Base-by-base conservation (phyloP, 768 basidiomycete species). In the Tylopilus sp. region DNA sequence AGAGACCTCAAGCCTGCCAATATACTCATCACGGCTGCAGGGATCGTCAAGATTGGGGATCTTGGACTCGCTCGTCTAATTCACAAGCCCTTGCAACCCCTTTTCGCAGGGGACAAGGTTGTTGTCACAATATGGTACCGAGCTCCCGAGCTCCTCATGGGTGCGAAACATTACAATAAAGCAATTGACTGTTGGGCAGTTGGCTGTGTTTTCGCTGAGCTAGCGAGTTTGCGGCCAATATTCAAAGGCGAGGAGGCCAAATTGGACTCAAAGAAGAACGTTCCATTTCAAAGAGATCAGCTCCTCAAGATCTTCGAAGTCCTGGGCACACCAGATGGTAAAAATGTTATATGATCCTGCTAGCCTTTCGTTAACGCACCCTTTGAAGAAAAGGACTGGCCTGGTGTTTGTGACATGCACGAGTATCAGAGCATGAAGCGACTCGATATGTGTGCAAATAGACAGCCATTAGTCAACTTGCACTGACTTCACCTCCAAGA, bases 121-220 rank as follows among this genome's bases (percentile, higher is more conserved):
- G 97, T 98, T 31, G 97, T 99, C 13, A 99, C 97, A 0, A 98
- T 99, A 64, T 98, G 97, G 97, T 99, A 99, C 68, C 89, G 97
- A 48, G 92, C 93, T 8, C 97, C 97, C 0, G 97, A 99, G 66
- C 82, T 99, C 3, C 79, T 99, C 11, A 80, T 99, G 74, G 96
- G 97, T 25, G 93, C 96, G 1, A 92, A 94, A 57, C 97, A 99
- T 71, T 99, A 99, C 70, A 96, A 97, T 59, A 93, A 92, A 61
- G 90, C 95, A 5, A 86, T 98, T 36, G 94, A 99, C 66, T 85
- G 92, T 49, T 99, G 97, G 97, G 95, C 97, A 24, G 86, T 98
- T 6, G 97, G 95, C 1, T 99, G 97, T 67, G 98, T 99, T 40
- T 87, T 96, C 73, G 97, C 95, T 1, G 97, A 99, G 71, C 74